Base-by-base conservation (phyloP, 2,329 filamentous ascomycete species). In the Davidsoniella eucalypti region DNA sequence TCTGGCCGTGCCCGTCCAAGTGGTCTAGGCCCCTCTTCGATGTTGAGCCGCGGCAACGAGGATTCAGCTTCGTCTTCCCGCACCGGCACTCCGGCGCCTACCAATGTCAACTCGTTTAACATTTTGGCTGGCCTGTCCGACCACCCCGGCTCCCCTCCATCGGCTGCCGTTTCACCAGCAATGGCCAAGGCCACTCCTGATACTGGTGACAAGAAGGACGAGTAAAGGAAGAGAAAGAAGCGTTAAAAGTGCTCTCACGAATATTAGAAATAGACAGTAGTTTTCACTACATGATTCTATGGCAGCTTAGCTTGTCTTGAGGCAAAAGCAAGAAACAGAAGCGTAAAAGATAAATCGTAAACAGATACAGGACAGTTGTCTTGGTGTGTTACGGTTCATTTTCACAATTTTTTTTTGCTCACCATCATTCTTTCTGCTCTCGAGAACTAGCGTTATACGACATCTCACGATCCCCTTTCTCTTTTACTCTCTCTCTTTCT, bases 31-130 rank as follows among this genome's bases (percentile, higher is more conserved):
- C 84, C 84, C 56, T 82, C 82, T 60, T 77, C 82, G 58, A 74
- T 82, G 56, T 70, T 88, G 56, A 76, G 76, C 57, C 79, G 84
- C 58, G 76, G 80, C 54, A 80, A 80, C 54, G 87, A 94, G 60
- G 87, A 94, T 58, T 95, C 88, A 54, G 84, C 79, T 58, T 78
- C 82, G 57, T 93, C 87, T 50, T 95, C 88, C 54, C 81, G 92
- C 58, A 93, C 87, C 51, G 86, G 84, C 59, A 96, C 90, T 45
- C 88, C 87, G 43, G 76, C 75, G 17, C 65, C 69, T 50, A 67
- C 71, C 54, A 63, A 59, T 61, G 78, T 81, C 58, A 98, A 98
- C 71, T 82, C 88, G 58, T 98, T 94, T 71, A 90, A 87, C 88
- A 66, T 77, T 55, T 67, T 79, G 55, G 75, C 73, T 59, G 76